Evolutionary conservation across 1,139 yeast genomes (phyloP), one percentile per base, ranked within the genome.

Genomic region (Yamadazyma atlantica): DNA sequence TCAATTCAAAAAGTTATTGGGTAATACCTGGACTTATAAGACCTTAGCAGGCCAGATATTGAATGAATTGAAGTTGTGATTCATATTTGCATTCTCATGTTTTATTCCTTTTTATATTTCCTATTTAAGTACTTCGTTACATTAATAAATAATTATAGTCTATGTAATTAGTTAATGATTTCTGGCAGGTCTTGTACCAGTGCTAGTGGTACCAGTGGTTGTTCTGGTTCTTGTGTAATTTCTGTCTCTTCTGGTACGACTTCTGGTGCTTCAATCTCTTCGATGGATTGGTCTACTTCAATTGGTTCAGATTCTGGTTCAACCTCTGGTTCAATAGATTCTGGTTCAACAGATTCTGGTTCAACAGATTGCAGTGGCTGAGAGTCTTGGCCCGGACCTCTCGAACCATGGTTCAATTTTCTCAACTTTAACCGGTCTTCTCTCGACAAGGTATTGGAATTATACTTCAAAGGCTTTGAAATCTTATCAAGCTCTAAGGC

Each of bases 21-120:
- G 98, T 52, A 89, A 92, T 60, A 87, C 97, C 2, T 90, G 97
- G 97, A 80, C 85, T 64, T 90, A 90, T 64, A 90, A 90, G 66
- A 83, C 89, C n/a, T 69, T 90, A 58, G 97, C 97, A 2, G 82
- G 94, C 42, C 88, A 83, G 59, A 84, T 90, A 34, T 75, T 90
- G 62, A 76, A 78, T 44, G 92, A 87, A 53, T 72, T 90, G 61
- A 83, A 85, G 52, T 68, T 89, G 51, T 84, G 57, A 28, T 16
- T n/a, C 14, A 12, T 7, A 4, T 30, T 21, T 12, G 14, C 13
- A 16, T 15, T 15, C 9, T 15, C 30, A 15, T 16, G 17, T 5
- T 15, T 14, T 15, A 4, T 8, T 16, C 17, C 9, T 28, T 28
- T 15, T 4, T 26, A 14, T 26, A 10, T 14, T 26, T 26, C 7